Percentiles rank a stretch among this genome's conserved stretches.
These are phyloP conservation scores for Ophiostoma tasmaniense DNA, from an alignment of 2,329 filamentous ascomycete genomes.

Conservation along the genomic window DNA sequence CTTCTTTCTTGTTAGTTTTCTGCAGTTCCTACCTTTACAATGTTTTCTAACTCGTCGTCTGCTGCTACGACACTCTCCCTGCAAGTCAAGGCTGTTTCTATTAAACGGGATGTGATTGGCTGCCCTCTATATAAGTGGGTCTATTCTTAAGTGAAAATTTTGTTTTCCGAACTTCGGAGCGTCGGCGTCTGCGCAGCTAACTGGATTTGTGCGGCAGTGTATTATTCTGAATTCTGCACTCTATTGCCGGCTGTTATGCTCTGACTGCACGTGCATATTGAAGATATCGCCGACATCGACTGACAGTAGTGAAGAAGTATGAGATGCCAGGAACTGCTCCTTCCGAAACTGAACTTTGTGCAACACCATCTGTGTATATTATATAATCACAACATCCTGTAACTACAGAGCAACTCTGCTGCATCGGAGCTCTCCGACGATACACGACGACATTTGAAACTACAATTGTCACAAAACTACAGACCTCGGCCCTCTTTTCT, in stretches of 20 bases:
- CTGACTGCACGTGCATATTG: background rate
- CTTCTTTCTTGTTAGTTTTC: background rate
- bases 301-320: too few species aligned
- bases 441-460: background rate
- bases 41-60: too few species aligned
- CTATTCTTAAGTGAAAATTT: background rate
- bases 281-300: background rate
- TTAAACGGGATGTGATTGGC: background rate
- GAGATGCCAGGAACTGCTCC: too few species aligned
- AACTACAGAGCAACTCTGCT: background rate
- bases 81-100: background rate
- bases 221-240: background rate
- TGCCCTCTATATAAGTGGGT: background rate
- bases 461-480: background rate
- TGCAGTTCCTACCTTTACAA: too few species aligned
- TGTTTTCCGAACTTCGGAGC: constrained; percentile 14
- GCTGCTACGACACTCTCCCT: background rate
- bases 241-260: background rate
- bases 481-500: background rate
- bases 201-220: background rate
- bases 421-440: background rate
- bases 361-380: background rate
- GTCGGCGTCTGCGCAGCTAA: constrained; percentile 3
- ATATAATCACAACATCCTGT: background rate
- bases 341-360: background rate